These are phyloP conservation scores for Porodaedalea pini DNA, from an alignment of 1,284 basidiomycete genomes.

Conservation along the genomic window DNA sequence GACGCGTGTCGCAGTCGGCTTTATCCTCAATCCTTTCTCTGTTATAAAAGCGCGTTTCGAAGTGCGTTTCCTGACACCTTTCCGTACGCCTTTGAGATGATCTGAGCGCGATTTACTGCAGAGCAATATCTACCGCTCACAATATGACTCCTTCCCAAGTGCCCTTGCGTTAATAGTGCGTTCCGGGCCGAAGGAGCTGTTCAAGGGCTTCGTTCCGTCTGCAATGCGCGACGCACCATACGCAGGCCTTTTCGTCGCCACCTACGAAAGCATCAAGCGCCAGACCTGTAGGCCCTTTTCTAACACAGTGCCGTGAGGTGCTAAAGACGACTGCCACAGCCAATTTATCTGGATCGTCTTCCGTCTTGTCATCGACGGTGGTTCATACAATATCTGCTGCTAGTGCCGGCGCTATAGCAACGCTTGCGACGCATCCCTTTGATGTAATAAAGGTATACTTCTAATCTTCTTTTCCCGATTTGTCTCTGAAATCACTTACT, in stretches of 20 bases:
- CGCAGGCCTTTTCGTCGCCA: slow-evolving; percentile 89
- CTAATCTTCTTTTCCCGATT: neutral
- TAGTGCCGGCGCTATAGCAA: slow-evolving; percentile 76
- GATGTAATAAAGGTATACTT: slow-evolving; percentile 78
- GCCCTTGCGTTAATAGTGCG: slow-evolving; percentile 63
- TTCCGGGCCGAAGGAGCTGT: slow-evolving; percentile 77
- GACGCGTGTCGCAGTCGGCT: slow-evolving; percentile 81
- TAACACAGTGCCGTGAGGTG: slow-evolving; percentile 4
- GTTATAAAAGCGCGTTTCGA: slow-evolving; percentile 95
- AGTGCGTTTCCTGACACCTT: slow-evolving; percentile 43
- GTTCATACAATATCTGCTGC: slow-evolving; percentile 67
- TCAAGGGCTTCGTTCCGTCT: slow-evolving; percentile 87
- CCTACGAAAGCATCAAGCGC: slow-evolving; percentile 84
- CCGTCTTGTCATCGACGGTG: slow-evolving; percentile 39
- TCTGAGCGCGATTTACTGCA: slow-evolving; percentile 29
- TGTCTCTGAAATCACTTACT: slow-evolving; percentile 4
- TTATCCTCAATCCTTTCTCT: slow-evolving; percentile 89
- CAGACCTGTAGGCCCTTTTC: slow-evolving; percentile 49
- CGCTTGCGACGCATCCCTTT: slow-evolving; percentile 82
- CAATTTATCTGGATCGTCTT: slow-evolving; percentile 34
- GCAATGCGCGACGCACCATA: slow-evolving; percentile 94
- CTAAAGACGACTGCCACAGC: slow-evolving; percentile 12
- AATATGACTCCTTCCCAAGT: slow-evolving; percentile 60
- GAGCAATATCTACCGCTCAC: slow-evolving; percentile 71
- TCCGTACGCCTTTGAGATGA: neutral